These are phyloP conservation scores for Saitozyma podzolica DNA, from an alignment of 768 basidiomycete genomes.

Conservation along the genomic window DNA sequence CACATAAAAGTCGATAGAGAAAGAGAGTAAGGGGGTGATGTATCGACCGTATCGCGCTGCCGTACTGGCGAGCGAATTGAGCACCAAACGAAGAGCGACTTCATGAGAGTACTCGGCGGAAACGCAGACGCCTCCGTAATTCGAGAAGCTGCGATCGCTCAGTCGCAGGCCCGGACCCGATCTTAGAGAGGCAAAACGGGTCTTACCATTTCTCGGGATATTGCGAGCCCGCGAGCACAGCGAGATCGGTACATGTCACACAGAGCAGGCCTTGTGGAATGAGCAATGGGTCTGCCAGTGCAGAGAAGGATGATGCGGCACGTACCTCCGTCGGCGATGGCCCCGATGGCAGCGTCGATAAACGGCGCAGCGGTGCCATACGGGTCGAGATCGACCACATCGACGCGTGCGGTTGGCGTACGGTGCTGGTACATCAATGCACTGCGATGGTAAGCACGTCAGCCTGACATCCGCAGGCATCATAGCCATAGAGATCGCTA, in stretches of 20 bases:
- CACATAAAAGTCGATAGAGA: constrained; percentile 97
- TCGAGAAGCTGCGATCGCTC: constrained; percentile 67
- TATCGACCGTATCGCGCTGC: constrained; percentile 90
- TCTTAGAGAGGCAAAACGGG: not conserved
- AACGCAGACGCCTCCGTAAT: constrained; percentile 87
- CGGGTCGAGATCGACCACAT: constrained; percentile 96
- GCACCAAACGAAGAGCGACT: constrained; percentile 84
- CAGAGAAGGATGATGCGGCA: not conserved
- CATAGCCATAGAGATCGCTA: not conserved
- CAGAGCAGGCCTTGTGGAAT: constrained; percentile 71
- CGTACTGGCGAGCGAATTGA: constrained; percentile 78
- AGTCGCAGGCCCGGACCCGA: constrained; percentile 4
- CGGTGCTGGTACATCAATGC: constrained; percentile 88
- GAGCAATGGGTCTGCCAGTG: not conserved
- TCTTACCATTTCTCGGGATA: constrained; percentile 93
- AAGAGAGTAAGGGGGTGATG: constrained; percentile 76
- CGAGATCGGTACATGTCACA: constrained; percentile 93
- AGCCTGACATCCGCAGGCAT: not conserved
- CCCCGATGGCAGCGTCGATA: constrained; percentile 89
- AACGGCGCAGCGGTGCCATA: constrained; percentile 98
- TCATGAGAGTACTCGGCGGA: constrained; percentile 97
- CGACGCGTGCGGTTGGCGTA: constrained; percentile 69
- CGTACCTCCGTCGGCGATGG: constrained; percentile 80
- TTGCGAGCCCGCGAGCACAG: constrained; percentile 88
- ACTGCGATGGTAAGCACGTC: constrained; percentile 54